Base-by-base conservation (phyloP, 176 grass and related monocot species). In the Eragrostis curvula region DNA sequence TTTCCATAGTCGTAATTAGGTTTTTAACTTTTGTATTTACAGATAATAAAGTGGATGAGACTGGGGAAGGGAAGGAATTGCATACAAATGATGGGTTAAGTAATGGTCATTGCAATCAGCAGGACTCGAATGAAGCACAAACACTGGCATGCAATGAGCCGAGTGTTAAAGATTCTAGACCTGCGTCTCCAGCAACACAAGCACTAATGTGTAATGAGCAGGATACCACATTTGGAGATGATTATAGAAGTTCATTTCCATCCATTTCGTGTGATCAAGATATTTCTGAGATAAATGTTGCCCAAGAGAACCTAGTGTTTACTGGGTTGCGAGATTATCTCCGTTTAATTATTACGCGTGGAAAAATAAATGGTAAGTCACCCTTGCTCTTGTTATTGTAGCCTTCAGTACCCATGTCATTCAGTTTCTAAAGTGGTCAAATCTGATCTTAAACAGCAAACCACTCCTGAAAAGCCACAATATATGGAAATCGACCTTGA, bases 161-260 rank as follows among this genome's bases (percentile, higher is more conserved):
- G 28, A 91, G 44, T 14, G 48, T 41, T 58, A 88, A 81, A 68
- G 71, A 66, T 80, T 46, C 70, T 70, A 83, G 83, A 75, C 86
- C 88, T 50, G 74, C 87, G 57, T 94, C 92, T 73, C 92, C 92
- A 81, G 84, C 83, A 86, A 94, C 88, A 32, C 83, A 91, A 78
- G 83, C 83, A 16, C 51, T 94, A 62, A 86, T 94, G 92, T 94
- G 92, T 43, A 86, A 94, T 52, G 91, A 93, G 62, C 77, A 79
- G 50, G 87, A 87, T 32, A 82, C 88, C 8, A 64, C 87, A 66
- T 94, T 91, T 47, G 85, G 78, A 75, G 74, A 80, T 68, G 81
- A 68, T 82, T 84, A 32, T 51, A 84, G 52, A 89, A 63, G 76
- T 72, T 79, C 81, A 69, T 76, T 76, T 75, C 14, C 79, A 30